phyloP scores from a whole-genome alignment of 768 basidiomycete genomes.

The Lactifluus rugatus region DNA sequence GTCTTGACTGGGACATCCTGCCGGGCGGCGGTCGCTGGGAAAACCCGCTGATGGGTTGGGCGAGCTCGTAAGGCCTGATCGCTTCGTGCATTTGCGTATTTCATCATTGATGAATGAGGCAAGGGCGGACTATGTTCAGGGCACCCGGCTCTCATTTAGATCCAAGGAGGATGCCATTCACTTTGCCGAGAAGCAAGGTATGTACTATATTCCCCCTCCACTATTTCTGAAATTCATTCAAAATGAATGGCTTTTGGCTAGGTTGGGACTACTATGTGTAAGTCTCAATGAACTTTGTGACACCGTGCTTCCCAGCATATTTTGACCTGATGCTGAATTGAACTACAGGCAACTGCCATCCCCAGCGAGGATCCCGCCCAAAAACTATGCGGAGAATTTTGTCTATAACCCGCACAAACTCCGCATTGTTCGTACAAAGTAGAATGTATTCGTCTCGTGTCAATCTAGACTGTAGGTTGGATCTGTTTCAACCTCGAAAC shows the following conservation, averaged over 20 bases:
- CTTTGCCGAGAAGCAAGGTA: constrained; percentile 96
- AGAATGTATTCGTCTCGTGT: constrained; percentile 29
- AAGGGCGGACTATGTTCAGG: constrained; percentile 97
- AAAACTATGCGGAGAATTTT: constrained; percentile 90
- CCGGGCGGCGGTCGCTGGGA: constrained; percentile 90
- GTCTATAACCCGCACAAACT: constrained; percentile 72
- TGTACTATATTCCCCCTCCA: constrained; percentile 12
- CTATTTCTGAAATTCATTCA: not conserved
- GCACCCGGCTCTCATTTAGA: constrained; percentile 71
- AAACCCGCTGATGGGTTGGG: constrained; percentile 97
- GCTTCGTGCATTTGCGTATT: not conserved
- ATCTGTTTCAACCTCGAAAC: too few relatives aligned
- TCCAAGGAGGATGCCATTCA: constrained; percentile 86
- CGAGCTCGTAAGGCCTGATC: constrained; percentile 63
- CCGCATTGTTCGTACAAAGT: constrained; percentile 85
- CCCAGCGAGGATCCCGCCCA: constrained; percentile 63
- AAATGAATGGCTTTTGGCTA: constrained; percentile 26
- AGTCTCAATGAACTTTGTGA: constrained; percentile 27
- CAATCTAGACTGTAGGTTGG: not conserved
- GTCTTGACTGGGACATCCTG: constrained; percentile 91
- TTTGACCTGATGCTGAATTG: not conserved
- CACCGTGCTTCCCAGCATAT: not conserved
- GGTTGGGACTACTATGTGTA: constrained; percentile 93
- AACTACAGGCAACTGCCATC: constrained; percentile 43
- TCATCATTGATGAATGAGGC: not conserved